Conservation (phyloP, 345 rosid species). For the Melaleuca alternifolia region DNA sequence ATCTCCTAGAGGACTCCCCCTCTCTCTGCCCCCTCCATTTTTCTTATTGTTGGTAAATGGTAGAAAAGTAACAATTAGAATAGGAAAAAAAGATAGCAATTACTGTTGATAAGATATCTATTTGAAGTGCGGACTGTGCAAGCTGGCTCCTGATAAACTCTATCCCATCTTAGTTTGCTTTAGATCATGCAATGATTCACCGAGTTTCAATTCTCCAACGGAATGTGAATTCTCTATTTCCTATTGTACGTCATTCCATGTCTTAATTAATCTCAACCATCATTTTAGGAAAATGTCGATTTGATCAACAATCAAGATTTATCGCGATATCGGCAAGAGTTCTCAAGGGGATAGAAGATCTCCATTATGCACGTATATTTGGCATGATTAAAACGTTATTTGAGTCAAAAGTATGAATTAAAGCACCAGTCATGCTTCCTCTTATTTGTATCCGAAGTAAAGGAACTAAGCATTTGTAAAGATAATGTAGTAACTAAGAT, state of each 20-base stretch:
- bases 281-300: neutral
- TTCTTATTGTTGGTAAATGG: too few species aligned
- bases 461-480: neutral
- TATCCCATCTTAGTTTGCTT: too few species aligned
- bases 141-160: too few species aligned
- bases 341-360: neutral
- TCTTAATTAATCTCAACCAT: neutral
- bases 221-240: neutral
- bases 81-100: too few species aligned
- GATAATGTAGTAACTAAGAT: too few species aligned
- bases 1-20: too few species aligned
- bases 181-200: neutral
- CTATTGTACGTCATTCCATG: rapidly evolving
- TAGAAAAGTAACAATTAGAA: too few species aligned
- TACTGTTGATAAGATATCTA: too few species aligned
- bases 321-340: rapidly evolving
- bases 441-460: neutral
- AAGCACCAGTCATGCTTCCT: neutral
- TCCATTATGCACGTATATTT: neutral
- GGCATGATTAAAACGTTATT: neutral
- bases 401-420: neutral
- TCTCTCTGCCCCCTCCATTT: too few species aligned
- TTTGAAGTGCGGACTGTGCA: too few species aligned
- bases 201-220: neutral
- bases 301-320: neutral